Base-by-base conservation (phyloP, 2,329 filamentous ascomycete genomes). In the Stromatinia cepivora region DNA sequence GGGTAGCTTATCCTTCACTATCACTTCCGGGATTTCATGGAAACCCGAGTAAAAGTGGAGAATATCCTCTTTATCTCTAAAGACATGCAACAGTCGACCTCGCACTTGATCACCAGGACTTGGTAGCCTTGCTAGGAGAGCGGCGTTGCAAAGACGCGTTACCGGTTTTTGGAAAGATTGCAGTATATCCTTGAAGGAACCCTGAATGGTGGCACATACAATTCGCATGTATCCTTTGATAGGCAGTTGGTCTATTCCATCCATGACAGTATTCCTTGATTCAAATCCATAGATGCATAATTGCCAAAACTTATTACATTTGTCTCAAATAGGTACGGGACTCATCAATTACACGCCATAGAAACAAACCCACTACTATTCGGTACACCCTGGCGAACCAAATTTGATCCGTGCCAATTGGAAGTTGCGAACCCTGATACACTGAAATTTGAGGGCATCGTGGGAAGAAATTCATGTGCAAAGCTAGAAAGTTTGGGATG, bases 111-210 rank as follows among this genome's bases (percentile, higher is more conserved):
- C 54, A 48, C 42, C 42, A 28, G 42, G n/a, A 67, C 42, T 59
- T 48, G 34, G 66, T 67, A 67, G 66, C 66, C 66, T 67, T 36
- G 66, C 65, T 67, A 45, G n/a, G 54, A 61, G 66, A 62, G 57
- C 34, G 66, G 66, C 54, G 66, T 67, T 53, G 56, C 15, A 45
- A 50, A 53, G 45, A 52, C 34, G 34, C 66, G 46, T 53, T 67
- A 53, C 45, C 34, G 20, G n/a, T 62, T 61, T 52, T 36, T 67
- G 54, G 66, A 59, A n/a, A 39, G 34, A 67, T 62, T 42, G 17
- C 15, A 50, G 15, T 17, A 28, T 46, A 66, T 50, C 42, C 42
- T 62, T 48, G 28, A n/a, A 15, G 8, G 22, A 50, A 20, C 31
- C 31, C 46, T 53, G 46, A 2, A 34, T 31, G 25, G 31, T 64